Conservation (phyloP, 768 basidiomycete species). For the Mycena latifolia region DNA sequence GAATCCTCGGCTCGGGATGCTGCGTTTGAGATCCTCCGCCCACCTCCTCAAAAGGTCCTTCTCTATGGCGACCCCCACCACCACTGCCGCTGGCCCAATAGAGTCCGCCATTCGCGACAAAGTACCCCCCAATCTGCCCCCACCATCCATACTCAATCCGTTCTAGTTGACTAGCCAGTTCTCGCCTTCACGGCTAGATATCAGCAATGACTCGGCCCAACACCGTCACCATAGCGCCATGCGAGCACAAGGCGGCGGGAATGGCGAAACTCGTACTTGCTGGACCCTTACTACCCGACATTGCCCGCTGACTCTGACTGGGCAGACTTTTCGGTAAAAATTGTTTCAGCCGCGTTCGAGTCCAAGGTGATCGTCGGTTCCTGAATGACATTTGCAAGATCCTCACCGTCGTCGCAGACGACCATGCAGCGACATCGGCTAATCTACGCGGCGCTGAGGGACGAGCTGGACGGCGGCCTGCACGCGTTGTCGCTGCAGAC, state of each 20-base stretch:
- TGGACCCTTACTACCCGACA: conserved; percentile 14
- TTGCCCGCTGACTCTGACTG: conserved; percentile 22
- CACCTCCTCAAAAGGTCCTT: not conserved
- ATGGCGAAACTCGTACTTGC: conserved; percentile 81
- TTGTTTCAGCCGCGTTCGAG: conserved; percentile 79
- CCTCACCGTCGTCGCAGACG: conserved; percentile 54
- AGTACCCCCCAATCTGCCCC: conserved; percentile 48
- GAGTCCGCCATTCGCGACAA: conserved; percentile 73
- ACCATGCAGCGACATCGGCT: conserved; percentile 87
- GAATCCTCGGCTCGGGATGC: too few relatives aligned
- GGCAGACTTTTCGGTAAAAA: conserved; percentile 81
- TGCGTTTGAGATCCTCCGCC: conserved; percentile 3
- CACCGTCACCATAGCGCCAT: conserved; percentile 90
- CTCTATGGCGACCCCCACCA: conserved; percentile 17
- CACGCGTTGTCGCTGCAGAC: conserved; percentile 85
- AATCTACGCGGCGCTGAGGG: conserved; percentile 78
- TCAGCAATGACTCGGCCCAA: conserved; percentile 87
- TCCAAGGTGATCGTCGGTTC: conserved; percentile 71
- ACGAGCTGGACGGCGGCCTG: conserved; percentile 77
- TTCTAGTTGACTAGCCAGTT: conserved; percentile 72
- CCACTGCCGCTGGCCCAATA: conserved; percentile 56
- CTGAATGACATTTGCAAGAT: conserved; percentile 23
- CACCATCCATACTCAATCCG: conserved; percentile 35
- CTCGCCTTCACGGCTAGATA: conserved; percentile 70
- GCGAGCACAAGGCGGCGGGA: conserved; percentile 72